Evolutionary conservation across 768 basidiomycete species (phyloP).

Genomic region (Lactarius psammicola): DNA sequence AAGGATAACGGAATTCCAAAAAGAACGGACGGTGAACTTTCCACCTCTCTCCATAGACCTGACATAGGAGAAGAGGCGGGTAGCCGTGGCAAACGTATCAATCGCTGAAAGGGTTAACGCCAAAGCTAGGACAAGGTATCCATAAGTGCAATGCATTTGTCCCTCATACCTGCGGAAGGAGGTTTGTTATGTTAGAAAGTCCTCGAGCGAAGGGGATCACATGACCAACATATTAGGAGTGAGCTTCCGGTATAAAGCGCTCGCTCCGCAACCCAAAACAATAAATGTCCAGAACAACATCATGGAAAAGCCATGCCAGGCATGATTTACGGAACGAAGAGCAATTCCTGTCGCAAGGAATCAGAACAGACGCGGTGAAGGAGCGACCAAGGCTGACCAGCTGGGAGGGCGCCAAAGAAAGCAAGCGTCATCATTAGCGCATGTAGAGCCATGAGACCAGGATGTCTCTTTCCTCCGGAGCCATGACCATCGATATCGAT

Average conservation of each 20-base stretch:
- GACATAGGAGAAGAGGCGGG: slow-evolving; percentile 53
- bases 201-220: slow-evolving; percentile 35
- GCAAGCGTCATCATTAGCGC: slow-evolving; percentile 71
- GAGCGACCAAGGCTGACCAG: slow-evolving; percentile 49
- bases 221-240: slow-evolving; percentile 78
- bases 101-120: slow-evolving; percentile 46
- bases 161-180: slow-evolving; percentile 59
- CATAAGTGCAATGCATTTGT: slow-evolving; percentile 57
- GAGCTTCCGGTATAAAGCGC: slow-evolving; percentile 68
- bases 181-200: not conserved
- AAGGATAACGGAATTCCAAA: slow-evolving; percentile 59
- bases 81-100: slow-evolving; percentile 53
- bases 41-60: slow-evolving; percentile 36
- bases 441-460: slow-evolving; percentile 73
- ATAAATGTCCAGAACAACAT: slow-evolving; percentile 60
- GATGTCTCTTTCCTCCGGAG: slow-evolving; percentile 47
- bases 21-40: slow-evolving; percentile 45
- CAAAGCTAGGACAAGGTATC: slow-evolving; percentile 53
- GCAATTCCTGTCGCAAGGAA: slow-evolving; percentile 57
- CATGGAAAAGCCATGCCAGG: slow-evolving; percentile 57
- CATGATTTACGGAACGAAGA: slow-evolving; percentile 73
- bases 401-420: slow-evolving; percentile 80
- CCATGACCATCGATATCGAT: slow-evolving; percentile 65
- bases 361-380: slow-evolving; percentile 4
- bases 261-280: slow-evolving; percentile 63